Evolutionary conservation across 176 grass and related monocot species (phyloP).

Genomic region (Calamus simplicifolius): DNA sequence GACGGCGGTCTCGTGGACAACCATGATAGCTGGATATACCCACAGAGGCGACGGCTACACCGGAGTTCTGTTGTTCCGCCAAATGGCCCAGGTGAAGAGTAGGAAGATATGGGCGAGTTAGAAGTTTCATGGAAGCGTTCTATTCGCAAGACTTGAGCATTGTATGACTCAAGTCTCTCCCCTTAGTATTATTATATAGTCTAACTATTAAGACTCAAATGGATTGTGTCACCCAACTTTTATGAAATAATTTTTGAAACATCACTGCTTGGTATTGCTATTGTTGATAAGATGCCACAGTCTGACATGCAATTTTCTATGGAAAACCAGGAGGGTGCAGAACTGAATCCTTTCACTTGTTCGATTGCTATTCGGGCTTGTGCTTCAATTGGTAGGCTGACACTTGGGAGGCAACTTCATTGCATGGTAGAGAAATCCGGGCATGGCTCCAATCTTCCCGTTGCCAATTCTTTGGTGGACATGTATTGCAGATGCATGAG

Average conservation of each 20-base stretch:
- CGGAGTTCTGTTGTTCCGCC: conserved; percentile 23
- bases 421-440: conserved; percentile 24
- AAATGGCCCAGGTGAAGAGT: conserved; percentile 35
- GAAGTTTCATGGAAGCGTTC: too few relatives aligned
- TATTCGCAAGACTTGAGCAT: too few relatives aligned
- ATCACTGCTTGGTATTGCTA: too few relatives aligned
- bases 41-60: conserved; percentile 15
- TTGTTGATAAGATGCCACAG: too few relatives aligned
- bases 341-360: conserved; percentile 42
- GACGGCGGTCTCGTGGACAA: conserved; percentile 40
- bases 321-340: conserved; percentile 33
- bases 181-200: neutral
- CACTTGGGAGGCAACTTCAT: conserved; percentile 41
- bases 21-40: conserved; percentile 43
- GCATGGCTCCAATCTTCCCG: conserved; percentile 25
- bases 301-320: conserved; percentile 8
- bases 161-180: neutral
- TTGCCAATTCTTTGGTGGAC: conserved; percentile 46
- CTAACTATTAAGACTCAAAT: too few relatives aligned
- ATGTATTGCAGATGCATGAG: conserved; percentile 42
- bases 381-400: conserved; percentile 17
- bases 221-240: too few relatives aligned
- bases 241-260: too few relatives aligned
- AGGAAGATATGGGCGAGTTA: too few relatives aligned
- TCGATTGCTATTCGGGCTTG: conserved; percentile 35